A percentile compares a stretch with the other conserved stretches of the same genome.
phyloP scores from a whole-genome alignment of 768 basidiomycete genomes.

The Pilatotrama ljubarskyi region DNA sequence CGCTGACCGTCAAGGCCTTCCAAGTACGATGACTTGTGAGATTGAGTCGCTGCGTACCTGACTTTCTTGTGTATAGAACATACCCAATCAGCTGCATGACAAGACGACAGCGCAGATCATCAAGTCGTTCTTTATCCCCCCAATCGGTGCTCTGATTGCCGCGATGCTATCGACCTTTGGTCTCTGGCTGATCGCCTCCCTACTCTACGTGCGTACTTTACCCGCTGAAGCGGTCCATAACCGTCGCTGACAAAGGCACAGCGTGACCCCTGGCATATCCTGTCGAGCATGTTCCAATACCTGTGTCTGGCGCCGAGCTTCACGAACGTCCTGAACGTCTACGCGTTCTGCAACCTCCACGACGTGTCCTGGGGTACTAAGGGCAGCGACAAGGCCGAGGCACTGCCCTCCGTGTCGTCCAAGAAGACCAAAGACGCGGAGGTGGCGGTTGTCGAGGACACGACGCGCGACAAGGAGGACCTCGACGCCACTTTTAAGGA shows the following conservation, averaged over 20 bases:
- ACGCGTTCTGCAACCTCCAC: constrained; percentile 96
- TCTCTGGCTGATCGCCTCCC: constrained; percentile 81
- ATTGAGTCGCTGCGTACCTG: background rate
- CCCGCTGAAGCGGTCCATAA: background rate
- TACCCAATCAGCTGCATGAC: constrained; percentile 51
- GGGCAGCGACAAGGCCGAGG: constrained; percentile 92
- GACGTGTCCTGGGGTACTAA: constrained; percentile 97
- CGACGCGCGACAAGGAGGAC: constrained; percentile 80
- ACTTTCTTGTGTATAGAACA: constrained; percentile 41
- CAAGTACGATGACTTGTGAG: constrained; percentile 43
- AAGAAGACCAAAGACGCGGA: constrained; percentile 77
- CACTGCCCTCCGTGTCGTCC: constrained; percentile 85
- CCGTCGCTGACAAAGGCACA: constrained; percentile 32
- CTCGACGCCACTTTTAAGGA: constrained; percentile 91
- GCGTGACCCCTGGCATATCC: constrained; percentile 98
- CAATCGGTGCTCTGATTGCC: constrained; percentile 79
- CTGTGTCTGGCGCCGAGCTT: constrained; percentile 89
- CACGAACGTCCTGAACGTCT: constrained; percentile 93
- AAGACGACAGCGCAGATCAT: constrained; percentile 54
- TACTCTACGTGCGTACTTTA: constrained; percentile 72
- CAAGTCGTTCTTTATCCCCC: constrained; percentile 64
- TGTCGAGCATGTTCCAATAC: constrained; percentile 92
- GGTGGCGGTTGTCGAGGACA: constrained; percentile 80
- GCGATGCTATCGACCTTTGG: constrained; percentile 90
- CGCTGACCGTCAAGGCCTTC: constrained; percentile 81